Percentiles rank a stretch among this genome's conserved stretches.
phyloP scores from a whole-genome alignment of 2,329 filamentous ascomycete species.

The Xylariales sp. region DNA sequence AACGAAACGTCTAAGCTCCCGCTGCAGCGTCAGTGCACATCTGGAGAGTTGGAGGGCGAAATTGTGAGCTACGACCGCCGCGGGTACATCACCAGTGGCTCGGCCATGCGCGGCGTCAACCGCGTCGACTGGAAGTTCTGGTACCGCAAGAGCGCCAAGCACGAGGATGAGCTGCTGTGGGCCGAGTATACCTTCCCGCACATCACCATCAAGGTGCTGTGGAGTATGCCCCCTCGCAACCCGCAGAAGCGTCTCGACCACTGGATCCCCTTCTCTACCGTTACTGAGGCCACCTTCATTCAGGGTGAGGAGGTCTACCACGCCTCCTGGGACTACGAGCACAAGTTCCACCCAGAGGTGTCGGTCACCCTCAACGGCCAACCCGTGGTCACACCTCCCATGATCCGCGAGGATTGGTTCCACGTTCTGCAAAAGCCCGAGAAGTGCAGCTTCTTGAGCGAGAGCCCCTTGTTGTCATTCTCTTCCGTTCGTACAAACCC shows the following conservation, averaged over 20 bases:
- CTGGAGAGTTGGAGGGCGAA: neutral
- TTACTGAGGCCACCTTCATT: conserved; percentile 3
- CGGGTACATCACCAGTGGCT: conserved; percentile 2
- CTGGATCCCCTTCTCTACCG: conserved; percentile 3
- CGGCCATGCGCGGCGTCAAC: conserved; percentile 2
- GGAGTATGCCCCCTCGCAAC: conserved; percentile 5
- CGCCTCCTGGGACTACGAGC: conserved; percentile 3
- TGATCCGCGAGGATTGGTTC: conserved; percentile 6
- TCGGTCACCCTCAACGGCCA: conserved; percentile 3
- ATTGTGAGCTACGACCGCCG: conserved; percentile 1
- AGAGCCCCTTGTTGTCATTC: conserved; percentile 1
- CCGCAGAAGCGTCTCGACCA: conserved; percentile 2
- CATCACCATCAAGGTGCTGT: conserved; percentile 4
- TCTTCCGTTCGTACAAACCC: conserved; percentile 1
- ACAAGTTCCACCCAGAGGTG: conserved; percentile 4
- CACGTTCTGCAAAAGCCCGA: conserved; percentile 5
- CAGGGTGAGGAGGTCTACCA: conserved; percentile 1
- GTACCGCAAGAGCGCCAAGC: conserved; percentile 2
- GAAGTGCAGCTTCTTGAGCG: conserved; percentile 4
- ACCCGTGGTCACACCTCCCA: neutral
- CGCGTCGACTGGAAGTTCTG: conserved; percentile 3
- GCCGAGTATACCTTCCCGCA: conserved; percentile 5
- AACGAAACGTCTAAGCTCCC: neutral
- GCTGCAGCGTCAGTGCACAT: conserved; percentile 1
- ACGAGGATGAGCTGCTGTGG: conserved; percentile 4